Base-by-base conservation (phyloP, 2,329 filamentous ascomycete species). In the Phoma sp. region DNA sequence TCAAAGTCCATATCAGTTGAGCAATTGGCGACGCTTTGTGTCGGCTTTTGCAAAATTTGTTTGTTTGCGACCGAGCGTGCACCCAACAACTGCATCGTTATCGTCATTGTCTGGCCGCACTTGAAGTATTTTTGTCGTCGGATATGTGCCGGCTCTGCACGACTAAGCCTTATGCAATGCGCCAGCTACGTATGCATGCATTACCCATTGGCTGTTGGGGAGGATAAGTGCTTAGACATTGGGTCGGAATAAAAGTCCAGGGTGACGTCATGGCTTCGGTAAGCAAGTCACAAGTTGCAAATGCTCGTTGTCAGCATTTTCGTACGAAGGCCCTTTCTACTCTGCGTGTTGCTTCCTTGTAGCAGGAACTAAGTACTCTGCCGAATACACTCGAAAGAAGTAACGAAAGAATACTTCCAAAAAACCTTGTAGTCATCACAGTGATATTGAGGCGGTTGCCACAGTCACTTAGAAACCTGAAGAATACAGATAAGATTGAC, bases 31-130 rank as follows among this genome's bases (percentile, higher is more conserved):
- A 36, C 52, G 52, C 41, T 50, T 55, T 42, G 46, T 46, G 25
- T 50, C 46, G 52, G 41, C 41, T 30, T 24, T 13, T 25, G 47
- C 46, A 46, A 54, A 35, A 33, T 23, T 48, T 32, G n/a, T 46
- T 29, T 45, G 51, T 38, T 46, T 41, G 46, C 37, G 41, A 54
- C 45, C 32, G 36, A 50, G 29, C 36, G 38, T 43, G 36, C 41
- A 13, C 40, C 36, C 24, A 41, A 33, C 35, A 48, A 39, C 41
- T 30, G 11, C 4, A 36, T 48, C 30, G 27, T 40, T 11, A 33
- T 33, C 32, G 27, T 7, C 39, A 37, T 30, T 37, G 24, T 33
- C 29, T 36, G 35, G 35, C 18, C 36, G 14, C 29, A 37, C 35
- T 23, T 33, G 27, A 6, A 29, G 9, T 7, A 29, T 29, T 29